A percentile compares a stretch with the other conserved stretches of the same genome.
Evolutionary conservation across 257 asterid genomes (phyloP).

Genomic region (Nicotiana noctiflora): DNA sequence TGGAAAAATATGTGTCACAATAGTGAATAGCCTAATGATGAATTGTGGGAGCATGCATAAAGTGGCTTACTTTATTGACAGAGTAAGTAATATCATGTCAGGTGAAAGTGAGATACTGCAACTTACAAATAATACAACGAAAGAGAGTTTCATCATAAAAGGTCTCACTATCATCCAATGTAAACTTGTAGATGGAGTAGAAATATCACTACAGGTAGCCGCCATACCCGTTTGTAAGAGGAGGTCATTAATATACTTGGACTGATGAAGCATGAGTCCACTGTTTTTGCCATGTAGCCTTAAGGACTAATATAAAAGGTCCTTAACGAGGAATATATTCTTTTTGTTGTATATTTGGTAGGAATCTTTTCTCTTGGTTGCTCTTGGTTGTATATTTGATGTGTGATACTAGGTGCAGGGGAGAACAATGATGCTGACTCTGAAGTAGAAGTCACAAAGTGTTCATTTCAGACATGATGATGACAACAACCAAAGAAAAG

Average conservation of each 20-base stretch:
- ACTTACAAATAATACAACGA: not conserved
- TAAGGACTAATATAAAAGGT: not conserved
- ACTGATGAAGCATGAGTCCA: not conserved
- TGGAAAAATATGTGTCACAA: not conserved
- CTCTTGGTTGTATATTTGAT: not conserved
- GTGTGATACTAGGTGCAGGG: not conserved
- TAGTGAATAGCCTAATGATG: not conserved
- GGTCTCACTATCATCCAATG: not conserved
- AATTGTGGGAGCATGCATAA: not conserved
- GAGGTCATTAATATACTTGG: not conserved
- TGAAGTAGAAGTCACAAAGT: not conserved
- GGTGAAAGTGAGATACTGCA: not conserved
- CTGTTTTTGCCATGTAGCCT: not conserved
- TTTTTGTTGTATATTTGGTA: not conserved
- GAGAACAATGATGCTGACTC: not conserved
- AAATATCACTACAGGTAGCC: not conserved
- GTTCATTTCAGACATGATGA: not conserved
- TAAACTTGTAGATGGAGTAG: not conserved
- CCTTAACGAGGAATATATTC: not conserved
- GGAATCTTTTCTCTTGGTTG: not conserved
- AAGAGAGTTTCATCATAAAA: not conserved
- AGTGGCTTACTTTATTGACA: not conserved
- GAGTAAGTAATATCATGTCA: not conserved
- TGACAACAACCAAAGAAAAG: not conserved
- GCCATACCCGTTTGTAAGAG: not conserved